These are phyloP conservation scores for Mortierella sp. DNA, from an alignment of 371 early-diverging fungal species.

Conservation along the genomic window DNA sequence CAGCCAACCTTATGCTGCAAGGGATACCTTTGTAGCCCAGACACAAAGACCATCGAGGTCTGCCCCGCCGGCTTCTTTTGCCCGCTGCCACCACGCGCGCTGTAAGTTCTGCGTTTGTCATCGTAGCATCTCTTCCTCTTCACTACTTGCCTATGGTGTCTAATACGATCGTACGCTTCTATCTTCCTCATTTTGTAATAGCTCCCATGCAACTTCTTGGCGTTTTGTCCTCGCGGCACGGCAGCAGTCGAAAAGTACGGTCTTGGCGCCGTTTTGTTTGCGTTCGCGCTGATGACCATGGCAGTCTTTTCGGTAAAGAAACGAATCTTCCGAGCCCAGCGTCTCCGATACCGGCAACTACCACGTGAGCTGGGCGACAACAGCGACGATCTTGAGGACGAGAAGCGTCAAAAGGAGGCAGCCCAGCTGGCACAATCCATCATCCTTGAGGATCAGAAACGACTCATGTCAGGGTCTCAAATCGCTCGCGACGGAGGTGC, in stretches of 20 bases:
- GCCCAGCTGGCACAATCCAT: slow-evolving; percentile 39
- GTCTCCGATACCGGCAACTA: slow-evolving; percentile 35
- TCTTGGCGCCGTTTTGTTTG: slow-evolving; percentile 37
- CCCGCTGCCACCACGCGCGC: slow-evolving; percentile 29
- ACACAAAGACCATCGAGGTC: slow-evolving; percentile 36
- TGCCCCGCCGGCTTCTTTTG: slow-evolving; percentile 59
- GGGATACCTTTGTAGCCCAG: slow-evolving; percentile 60
- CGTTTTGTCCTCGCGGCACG: slow-evolving; percentile 53
- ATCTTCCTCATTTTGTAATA: neutral
- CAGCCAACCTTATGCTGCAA: slow-evolving; percentile 62
- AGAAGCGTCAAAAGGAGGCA: slow-evolving; percentile 27
- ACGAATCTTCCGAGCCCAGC: slow-evolving; percentile 36
- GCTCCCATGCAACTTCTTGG: slow-evolving; percentile 49
- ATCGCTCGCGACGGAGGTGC: neutral
- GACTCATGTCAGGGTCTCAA: slow-evolving; percentile 17
- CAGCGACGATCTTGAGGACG: slow-evolving; percentile 26
- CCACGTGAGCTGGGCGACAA: slow-evolving; percentile 47
- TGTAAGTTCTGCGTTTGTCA: slow-evolving; percentile 12
- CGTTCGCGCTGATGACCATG: slow-evolving; percentile 43
- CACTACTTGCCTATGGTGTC: neutral
- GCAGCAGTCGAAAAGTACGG: slow-evolving; percentile 43
- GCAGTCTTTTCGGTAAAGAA: slow-evolving; percentile 42
- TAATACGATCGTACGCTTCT: neutral
- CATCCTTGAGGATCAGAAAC: slow-evolving; percentile 29
- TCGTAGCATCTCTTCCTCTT: neutral